phyloP scores from a whole-genome alignment of 805 yeast genomes.

The Ogataea minuta region DNA sequence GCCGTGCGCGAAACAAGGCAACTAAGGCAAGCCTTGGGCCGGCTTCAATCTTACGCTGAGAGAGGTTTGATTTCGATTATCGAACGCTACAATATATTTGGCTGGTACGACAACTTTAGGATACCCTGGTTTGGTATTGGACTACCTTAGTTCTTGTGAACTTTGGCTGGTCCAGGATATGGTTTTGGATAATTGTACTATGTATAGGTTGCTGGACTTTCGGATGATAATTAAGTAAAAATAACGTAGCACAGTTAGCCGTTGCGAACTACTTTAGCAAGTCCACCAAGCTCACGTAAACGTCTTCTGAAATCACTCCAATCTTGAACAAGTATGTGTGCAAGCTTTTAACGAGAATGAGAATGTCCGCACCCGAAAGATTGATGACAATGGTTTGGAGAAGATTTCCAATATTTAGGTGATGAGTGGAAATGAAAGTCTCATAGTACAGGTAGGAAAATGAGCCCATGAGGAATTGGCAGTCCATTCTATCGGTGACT shows the following conservation, averaged over 20 bases:
- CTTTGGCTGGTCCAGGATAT: conserved; percentile 6
- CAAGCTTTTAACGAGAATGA: conserved; percentile 59
- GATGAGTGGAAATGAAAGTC: conserved; percentile 77
- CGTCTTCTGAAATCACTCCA: conserved; percentile 39
- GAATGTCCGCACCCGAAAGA: conserved; percentile 61
- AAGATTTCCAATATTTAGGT: conserved; percentile 69
- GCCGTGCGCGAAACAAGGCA: not conserved
- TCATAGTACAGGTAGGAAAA: conserved; percentile 90
- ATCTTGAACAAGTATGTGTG: conserved; percentile 49
- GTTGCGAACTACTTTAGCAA: conserved; percentile 10
- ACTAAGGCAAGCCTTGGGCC: not conserved
- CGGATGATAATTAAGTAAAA: conserved; percentile 6
- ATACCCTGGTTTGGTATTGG: conserved; percentile 11
- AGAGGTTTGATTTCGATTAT: no score
- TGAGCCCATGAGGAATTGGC: conserved; percentile 97
- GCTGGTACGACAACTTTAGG: conserved; percentile 3
- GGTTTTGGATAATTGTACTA: conserved; percentile 13
- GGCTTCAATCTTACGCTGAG: no score
- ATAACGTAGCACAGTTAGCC: conserved; percentile 1
- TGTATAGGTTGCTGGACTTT: conserved; percentile 14
- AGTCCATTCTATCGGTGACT: conserved; percentile 94
- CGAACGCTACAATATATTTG: not conserved
- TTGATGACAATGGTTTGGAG: conserved; percentile 75
- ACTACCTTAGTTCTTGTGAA: not conserved
- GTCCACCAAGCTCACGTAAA: conserved; percentile 32